phyloP scores from a whole-genome alignment of 2,329 filamentous ascomycete species.

The Whalleya microplaca region DNA sequence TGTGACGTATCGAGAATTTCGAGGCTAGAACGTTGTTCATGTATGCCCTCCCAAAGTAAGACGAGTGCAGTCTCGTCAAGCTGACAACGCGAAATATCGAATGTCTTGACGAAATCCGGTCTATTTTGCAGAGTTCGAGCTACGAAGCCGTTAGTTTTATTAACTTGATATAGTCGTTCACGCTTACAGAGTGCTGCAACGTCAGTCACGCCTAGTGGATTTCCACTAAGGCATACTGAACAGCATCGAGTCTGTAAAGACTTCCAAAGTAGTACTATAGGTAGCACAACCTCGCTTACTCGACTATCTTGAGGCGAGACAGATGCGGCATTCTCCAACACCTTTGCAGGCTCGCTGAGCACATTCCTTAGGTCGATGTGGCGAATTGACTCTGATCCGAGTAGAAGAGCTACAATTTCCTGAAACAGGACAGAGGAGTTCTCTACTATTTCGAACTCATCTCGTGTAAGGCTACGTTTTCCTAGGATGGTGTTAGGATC shows the following conservation, averaged over 20 bases:
- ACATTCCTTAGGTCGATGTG: constrained; percentile 57
- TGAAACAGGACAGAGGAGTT: constrained; percentile 57
- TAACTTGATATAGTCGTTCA: not conserved
- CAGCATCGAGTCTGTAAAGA: constrained; percentile 53
- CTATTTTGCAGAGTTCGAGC: constrained; percentile 36
- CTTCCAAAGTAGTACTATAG: constrained; percentile 54
- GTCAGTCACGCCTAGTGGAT: constrained; percentile 50
- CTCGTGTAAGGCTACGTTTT: constrained; percentile 49
- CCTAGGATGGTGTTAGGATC: constrained; percentile 30
- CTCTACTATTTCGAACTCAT: constrained; percentile 51
- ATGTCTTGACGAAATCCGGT: constrained; percentile 46
- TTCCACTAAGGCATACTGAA: constrained; percentile 55
- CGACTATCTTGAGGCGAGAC: constrained; percentile 8
- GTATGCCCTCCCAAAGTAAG: constrained; percentile 51
- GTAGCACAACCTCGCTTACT: constrained; percentile 47
- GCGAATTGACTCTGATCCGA: constrained; percentile 58
- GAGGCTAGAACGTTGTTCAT: constrained; percentile 49
- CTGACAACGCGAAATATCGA: constrained; percentile 56
- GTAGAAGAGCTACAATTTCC: constrained; percentile 59
- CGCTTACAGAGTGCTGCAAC: constrained; percentile 53
- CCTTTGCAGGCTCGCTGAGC: constrained; percentile 27
- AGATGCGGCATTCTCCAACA: constrained; percentile 21
- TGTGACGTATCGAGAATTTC: constrained; percentile 56
- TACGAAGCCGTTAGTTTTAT: constrained; percentile 15
- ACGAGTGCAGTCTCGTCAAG: constrained; percentile 53